Base-by-base conservation (phyloP, 192 early-diverging fungal genomes). In the Phlyctochytrium bullatum region DNA sequence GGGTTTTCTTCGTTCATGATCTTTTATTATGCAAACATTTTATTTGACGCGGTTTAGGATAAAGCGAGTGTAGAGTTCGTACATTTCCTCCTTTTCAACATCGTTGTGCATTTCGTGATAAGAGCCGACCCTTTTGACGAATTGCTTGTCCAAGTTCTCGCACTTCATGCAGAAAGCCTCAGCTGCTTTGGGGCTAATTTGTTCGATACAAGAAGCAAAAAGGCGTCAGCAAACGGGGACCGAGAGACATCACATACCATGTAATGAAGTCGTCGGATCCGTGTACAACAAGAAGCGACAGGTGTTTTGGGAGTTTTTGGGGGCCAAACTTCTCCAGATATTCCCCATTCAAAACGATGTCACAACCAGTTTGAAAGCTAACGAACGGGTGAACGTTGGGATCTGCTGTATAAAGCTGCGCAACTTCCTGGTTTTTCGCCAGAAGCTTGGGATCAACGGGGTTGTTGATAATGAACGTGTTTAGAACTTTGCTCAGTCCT, bases 301-400 rank as follows among this genome's bases (percentile, higher is more conserved):
- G 33, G 1, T 47, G 40, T 20, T 47, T 47, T 6, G 71, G 72
- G 59, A 87, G 78, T 2, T 72, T 65, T 32, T 65, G 68, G 61
- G 64, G 73, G 27, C 73, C 69, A 2, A 14, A 34, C n/a, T 52
- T 54, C 52, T 23, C 2, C 29, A 74, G 60, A 27, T 61, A 36
- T 56, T 86, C 72, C 32, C 85, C 85, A 47, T 82, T 76, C 0
- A 74, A 61, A 54, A 88, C 64, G 67, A 86, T 79, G 64, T 82
- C 80, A 17, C 74, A 17, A 51, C 36, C 62, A 20, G 81, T 80
- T 12, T 67, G 65, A 1, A 83, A 64, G 2, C 79, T 75, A 34
- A 72, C 74, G 64, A 73, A 79, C 36, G 73, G 69, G 52, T 88
- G 86, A 2, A 84, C 73, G 3, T 86, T 69, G 27, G 87, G 86